Conservation (phyloP, 179 eudicot genomes). For the Patellifolia procumbens region DNA sequence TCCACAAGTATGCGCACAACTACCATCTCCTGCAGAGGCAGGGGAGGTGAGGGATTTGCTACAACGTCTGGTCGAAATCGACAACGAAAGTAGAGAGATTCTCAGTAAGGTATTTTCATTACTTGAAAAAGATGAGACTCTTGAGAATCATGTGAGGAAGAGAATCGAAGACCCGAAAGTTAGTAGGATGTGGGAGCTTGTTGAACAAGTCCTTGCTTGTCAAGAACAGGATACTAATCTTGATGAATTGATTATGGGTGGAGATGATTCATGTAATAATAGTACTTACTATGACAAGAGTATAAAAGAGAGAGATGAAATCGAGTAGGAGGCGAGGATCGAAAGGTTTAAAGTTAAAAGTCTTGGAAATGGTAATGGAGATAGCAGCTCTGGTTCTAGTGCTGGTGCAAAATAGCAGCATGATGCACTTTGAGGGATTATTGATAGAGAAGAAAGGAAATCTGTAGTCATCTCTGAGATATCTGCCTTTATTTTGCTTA, state of each 20-base stretch:
- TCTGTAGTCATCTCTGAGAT: too few species aligned
- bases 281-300: neutral
- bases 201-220: slow-evolving; percentile 31
- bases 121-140: slow-evolving; percentile 34
- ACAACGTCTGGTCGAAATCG: slow-evolving; percentile 32
- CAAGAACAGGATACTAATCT: slow-evolving; percentile 9
- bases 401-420: neutral
- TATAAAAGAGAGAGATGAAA: neutral
- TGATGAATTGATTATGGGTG: neutral
- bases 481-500: too few species aligned
- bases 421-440: neutral
- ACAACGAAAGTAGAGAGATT: slow-evolving; percentile 31
- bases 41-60: slow-evolving; percentile 26
- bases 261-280: neutral
- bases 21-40: slow-evolving; percentile 28
- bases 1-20: slow-evolving; percentile 13
- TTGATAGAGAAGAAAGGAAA: too few species aligned
- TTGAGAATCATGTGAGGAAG: slow-evolving; percentile 24
- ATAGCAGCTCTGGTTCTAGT: neutral
- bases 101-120: slow-evolving; percentile 29
- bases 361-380: neutral
- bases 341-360: neutral
- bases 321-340: neutral
- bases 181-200: slow-evolving; percentile 38
- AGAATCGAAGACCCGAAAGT: slow-evolving; percentile 35